Evolutionary conservation across 1,284 basidiomycete genomes (phyloP).

Genomic region (Lentinula novae-zelandiae): DNA sequence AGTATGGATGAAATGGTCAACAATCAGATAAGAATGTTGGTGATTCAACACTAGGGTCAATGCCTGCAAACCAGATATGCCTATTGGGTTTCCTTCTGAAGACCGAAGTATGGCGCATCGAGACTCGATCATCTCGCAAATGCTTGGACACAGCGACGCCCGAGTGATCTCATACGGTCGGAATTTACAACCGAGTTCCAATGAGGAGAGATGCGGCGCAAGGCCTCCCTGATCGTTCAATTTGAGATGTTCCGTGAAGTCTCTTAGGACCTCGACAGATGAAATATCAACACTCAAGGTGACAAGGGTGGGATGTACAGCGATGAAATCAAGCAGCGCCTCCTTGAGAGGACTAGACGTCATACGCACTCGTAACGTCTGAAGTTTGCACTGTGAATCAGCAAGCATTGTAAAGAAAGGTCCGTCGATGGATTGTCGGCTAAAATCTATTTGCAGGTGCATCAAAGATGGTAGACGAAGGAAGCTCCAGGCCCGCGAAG

Average conservation of each 20-base stretch:
- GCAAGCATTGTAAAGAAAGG: neutral
- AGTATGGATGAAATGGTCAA: neutral
- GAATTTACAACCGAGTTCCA: neutral
- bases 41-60: neutral
- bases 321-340: neutral
- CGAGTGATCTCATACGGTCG: neutral
- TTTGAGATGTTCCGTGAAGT: neutral
- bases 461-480: neutral
- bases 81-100: neutral
- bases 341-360: neutral
- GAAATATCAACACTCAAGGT: neutral
- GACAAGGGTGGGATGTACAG: neutral
- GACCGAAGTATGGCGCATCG: neutral
- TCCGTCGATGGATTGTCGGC: neutral
- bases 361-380: neutral
- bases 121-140: neutral
- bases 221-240: neutral
- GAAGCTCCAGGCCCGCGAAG: neutral
- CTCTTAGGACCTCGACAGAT: neutral
- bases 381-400: neutral
- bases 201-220: neutral
- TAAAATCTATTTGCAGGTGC: neutral
- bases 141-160: neutral
- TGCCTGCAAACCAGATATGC: neutral
- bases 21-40: neutral